Evolutionary conservation across 352 stramenopile species (phyloP).

Genomic region (Pythium coloratum): DNA sequence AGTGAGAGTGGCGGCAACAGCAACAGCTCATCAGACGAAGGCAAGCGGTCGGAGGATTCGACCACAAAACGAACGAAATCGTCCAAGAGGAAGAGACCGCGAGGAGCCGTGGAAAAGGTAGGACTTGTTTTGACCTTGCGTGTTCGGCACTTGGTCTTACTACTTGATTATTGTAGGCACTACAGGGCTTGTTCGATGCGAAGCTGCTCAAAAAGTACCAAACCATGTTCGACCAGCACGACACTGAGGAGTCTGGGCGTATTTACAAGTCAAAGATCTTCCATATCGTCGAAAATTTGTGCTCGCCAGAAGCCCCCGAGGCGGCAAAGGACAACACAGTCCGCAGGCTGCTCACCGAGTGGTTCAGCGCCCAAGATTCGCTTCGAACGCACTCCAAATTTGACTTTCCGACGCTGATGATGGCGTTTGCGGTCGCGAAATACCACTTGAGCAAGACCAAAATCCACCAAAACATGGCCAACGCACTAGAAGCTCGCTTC

Average conservation of each 20-base stretch:
- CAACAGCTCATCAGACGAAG: background rate
- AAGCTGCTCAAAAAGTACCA: slow-evolving; percentile 36
- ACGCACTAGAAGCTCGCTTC: slow-evolving; percentile 50
- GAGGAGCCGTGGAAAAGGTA: slow-evolving; percentile 12
- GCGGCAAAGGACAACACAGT: slow-evolving; percentile 8
- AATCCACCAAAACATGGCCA: slow-evolving; percentile 53
- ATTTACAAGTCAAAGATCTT: slow-evolving; percentile 46
- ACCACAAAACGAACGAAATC: slow-evolving; percentile 4
- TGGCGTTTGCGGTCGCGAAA: slow-evolving; percentile 54
- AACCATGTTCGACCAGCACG: slow-evolving; percentile 37
- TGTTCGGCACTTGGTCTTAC: background rate
- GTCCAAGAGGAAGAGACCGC: background rate
- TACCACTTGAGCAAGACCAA: slow-evolving; percentile 40
- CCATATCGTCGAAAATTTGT: slow-evolving; percentile 36
- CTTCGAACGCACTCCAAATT: slow-evolving; percentile 50
- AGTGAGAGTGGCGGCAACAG: background rate
- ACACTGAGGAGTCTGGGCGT: slow-evolving; percentile 36
- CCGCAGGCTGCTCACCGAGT: slow-evolving; percentile 35
- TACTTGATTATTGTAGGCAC: slow-evolving; percentile 22
- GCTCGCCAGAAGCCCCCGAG: background rate
- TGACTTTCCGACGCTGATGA: slow-evolving; percentile 52
- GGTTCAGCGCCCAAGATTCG: slow-evolving; percentile 53
- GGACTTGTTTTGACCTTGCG: background rate
- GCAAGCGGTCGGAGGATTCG: slow-evolving; percentile 1
- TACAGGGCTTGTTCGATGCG: slow-evolving; percentile 42